Evolutionary conservation across 768 basidiomycete species (phyloP).

Genomic region (Suillus cothurnatus): DNA sequence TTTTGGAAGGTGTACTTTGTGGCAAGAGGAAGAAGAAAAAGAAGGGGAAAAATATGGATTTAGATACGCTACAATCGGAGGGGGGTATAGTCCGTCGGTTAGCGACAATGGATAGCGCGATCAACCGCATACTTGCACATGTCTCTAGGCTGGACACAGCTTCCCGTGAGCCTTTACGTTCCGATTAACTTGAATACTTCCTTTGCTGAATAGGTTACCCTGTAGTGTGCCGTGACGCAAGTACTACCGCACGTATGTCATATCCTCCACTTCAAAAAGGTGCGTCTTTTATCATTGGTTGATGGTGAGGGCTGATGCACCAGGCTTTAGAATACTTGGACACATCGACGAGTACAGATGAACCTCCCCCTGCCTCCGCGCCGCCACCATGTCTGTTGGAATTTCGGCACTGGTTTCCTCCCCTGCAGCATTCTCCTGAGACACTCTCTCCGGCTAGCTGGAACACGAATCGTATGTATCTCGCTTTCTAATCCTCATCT

Average conservation of each 20-base stretch:
- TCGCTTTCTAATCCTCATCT: not conserved
- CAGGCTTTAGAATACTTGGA: not conserved
- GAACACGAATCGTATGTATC: not conserved
- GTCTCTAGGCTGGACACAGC: not conserved
- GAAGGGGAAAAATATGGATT: not conserved
- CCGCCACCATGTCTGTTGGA: not conserved
- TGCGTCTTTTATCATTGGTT: not conserved
- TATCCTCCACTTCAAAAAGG: not conserved
- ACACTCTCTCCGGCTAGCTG: not conserved
- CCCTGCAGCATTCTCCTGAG: not conserved
- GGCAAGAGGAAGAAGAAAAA: not conserved
- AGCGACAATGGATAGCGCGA: not conserved
- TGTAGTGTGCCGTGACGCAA: not conserved
- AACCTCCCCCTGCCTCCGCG: not conserved
- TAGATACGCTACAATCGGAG: not conserved
- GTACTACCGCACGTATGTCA: not conserved
- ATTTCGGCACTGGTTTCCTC: not conserved
- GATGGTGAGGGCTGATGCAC: not conserved
- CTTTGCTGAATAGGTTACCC: not conserved
- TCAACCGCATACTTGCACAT: not conserved
- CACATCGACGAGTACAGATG: not conserved
- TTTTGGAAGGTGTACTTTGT: not conserved
- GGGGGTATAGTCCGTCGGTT: not conserved
- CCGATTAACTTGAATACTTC: not conserved
- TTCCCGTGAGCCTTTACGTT: not conserved